Conservation (phyloP, 2,329 filamentous ascomycete species). For the Ceratocystis destructans region DNA sequence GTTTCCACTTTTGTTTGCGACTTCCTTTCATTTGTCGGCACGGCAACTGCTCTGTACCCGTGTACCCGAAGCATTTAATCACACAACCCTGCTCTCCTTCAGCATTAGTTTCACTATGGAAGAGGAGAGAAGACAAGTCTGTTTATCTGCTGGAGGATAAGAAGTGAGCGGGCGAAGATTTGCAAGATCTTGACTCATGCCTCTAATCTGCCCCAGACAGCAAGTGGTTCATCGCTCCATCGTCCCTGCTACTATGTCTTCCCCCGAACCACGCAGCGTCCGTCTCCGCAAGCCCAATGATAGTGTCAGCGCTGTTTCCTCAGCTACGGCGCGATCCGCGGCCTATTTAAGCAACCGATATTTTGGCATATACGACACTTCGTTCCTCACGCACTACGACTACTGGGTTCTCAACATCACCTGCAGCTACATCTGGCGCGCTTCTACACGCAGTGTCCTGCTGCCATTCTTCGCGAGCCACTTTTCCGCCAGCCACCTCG, state of each 20-base stretch:
- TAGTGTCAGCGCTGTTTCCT: background rate
- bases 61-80: background rate
- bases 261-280: background rate
- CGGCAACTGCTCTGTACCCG: background rate
- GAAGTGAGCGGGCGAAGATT: background rate
- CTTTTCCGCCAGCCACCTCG: conserved; percentile 28
- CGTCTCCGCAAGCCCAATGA: background rate
- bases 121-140: background rate
- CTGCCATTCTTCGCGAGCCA: conserved; percentile 27
- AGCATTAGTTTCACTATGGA: background rate
- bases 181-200: background rate
- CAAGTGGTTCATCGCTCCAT: background rate
- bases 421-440: conserved; percentile 28
- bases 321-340: background rate
- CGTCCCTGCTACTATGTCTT: background rate
- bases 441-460: conserved; percentile 24
- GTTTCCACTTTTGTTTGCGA: background rate
- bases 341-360: conserved; percentile 9
- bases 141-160: background rate
- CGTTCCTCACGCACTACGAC: conserved; percentile 24
- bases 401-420: conserved; percentile 27
- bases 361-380: conserved; percentile 13
- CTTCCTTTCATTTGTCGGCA: background rate
- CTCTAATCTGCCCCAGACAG: too few relatives aligned
- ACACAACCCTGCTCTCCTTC: background rate